These are phyloP conservation scores for Pseudoscleropodium purum DNA, from an alignment of 225 moss, liverwort and hornwort genomes.

Conservation along the genomic window DNA sequence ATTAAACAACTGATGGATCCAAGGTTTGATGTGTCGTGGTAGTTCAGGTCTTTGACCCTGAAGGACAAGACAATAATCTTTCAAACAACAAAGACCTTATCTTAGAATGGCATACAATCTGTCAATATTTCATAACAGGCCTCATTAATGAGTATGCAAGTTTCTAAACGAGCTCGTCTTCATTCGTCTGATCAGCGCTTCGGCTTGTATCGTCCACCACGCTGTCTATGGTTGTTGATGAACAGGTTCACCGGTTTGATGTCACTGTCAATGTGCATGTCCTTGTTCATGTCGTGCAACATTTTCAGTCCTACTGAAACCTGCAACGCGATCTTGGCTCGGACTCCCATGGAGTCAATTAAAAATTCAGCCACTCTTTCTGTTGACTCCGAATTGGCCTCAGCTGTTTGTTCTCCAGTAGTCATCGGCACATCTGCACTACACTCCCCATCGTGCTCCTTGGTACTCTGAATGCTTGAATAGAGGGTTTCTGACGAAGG, in stretches of 20 bases:
- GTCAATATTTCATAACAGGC: not conserved
- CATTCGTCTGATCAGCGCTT: not conserved
- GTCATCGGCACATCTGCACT: not conserved
- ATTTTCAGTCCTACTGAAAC: not conserved
- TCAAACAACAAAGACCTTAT: not conserved
- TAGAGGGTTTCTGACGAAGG: not conserved
- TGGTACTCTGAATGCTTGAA: not conserved
- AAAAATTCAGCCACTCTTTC: not conserved
- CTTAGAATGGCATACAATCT: not conserved
- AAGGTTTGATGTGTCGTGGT: not conserved
- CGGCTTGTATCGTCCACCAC: not conserved
- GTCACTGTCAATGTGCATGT: too few species aligned
- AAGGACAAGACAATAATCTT: not conserved
- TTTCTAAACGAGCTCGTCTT: not conserved
- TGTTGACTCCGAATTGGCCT: not conserved
- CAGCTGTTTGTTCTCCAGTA: not conserved
- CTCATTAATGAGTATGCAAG: not conserved
- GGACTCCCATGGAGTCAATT: not conserved
- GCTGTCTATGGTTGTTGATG: not conserved
- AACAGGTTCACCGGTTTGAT: not conserved
- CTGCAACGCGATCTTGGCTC: not conserved
- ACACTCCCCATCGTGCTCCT: not conserved
- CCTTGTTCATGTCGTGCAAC: not conserved
- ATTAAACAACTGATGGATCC: not conserved
- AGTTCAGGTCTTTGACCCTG: not conserved